A percentile compares a stretch with the other conserved stretches of the same genome.
These are phyloP conservation scores for Aspergillus eucalypticola DNA, from an alignment of 2,329 filamentous ascomycete genomes.

Conservation along the genomic window DNA sequence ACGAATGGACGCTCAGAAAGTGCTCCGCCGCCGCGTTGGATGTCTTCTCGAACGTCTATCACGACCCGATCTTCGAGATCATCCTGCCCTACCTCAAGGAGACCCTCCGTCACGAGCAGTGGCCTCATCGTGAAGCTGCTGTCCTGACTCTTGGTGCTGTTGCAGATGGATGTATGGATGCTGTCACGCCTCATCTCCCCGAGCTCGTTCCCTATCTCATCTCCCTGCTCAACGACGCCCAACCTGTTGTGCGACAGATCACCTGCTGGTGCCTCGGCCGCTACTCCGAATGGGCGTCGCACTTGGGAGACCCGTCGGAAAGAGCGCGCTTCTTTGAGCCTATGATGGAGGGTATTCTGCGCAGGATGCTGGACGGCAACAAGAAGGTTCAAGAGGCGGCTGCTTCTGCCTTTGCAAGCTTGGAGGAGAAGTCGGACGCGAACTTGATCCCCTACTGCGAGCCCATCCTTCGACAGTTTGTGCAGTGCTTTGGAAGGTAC, in stretches of 20 bases:
- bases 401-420: slow-evolving; percentile 90
- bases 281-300: slow-evolving; percentile 89
- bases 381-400: slow-evolving; percentile 97
- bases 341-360: slow-evolving; percentile 94
- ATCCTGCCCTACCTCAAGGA: slow-evolving; percentile 90
- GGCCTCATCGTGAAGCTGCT: slow-evolving; percentile 89
- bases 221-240: slow-evolving; percentile 75
- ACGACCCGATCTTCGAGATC: slow-evolving; percentile 81
- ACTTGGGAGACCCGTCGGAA: slow-evolving; percentile 65
- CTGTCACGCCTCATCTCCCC: slow-evolving; percentile 85
- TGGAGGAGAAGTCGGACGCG: slow-evolving; percentile 88
- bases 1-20: slow-evolving; percentile 92
- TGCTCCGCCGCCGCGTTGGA: slow-evolving; percentile 95
- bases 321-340: slow-evolving; percentile 83
- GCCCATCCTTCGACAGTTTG: slow-evolving; percentile 89
- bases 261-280: slow-evolving; percentile 96
- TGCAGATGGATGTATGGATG: slow-evolving; percentile 88
- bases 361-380: slow-evolving; percentile 93
- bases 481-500: slow-evolving; percentile 88
- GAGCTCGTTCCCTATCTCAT: slow-evolving; percentile 90
- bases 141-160: slow-evolving; percentile 93
- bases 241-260: slow-evolving; percentile 92
- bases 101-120: slow-evolving; percentile 84
- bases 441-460: slow-evolving; percentile 80
- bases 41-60: slow-evolving; percentile 88